phyloP scores from a whole-genome alignment of 2,329 filamentous ascomycete genomes.

The Aspergillus calidoustus region DNA sequence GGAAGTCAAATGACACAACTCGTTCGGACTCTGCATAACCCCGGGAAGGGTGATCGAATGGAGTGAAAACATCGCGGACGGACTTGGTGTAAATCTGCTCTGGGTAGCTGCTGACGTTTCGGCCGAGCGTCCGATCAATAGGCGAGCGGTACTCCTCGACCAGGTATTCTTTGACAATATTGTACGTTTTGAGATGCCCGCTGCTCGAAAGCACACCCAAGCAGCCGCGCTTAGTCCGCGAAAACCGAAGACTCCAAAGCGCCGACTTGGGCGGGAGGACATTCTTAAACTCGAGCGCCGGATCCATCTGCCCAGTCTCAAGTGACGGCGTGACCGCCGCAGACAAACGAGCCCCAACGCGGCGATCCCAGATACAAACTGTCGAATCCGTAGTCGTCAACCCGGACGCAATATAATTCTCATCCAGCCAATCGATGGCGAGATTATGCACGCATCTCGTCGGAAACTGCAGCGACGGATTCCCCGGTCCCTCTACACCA shows the following conservation, averaged over 20 bases:
- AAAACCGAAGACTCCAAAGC: constrained; percentile 68
- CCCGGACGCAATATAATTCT: constrained; percentile 68
- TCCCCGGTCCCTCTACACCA: constrained; percentile 39
- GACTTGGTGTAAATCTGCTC: constrained; percentile 52
- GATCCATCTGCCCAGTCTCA: constrained; percentile 46
- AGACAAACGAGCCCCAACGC: constrained; percentile 49
- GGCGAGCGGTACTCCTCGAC: constrained; percentile 44
- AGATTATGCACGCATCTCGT: constrained; percentile 68
- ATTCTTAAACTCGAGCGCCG: constrained; percentile 63
- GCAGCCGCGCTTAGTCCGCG: constrained; percentile 60
- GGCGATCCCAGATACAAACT: constrained; percentile 67
- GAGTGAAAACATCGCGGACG: constrained; percentile 50
- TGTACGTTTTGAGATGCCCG: constrained; percentile 62
- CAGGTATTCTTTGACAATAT: constrained; percentile 57
- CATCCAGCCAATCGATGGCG: constrained; percentile 66
- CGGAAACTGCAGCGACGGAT: constrained; percentile 53
- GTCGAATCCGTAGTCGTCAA: constrained; percentile 59
- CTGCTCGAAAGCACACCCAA: constrained; percentile 63
- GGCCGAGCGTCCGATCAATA: constrained; percentile 46
- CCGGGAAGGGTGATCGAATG: constrained; percentile 52
- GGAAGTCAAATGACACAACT: constrained; percentile 66
- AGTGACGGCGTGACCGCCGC: constrained; percentile 37
- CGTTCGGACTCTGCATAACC: constrained; percentile 52
- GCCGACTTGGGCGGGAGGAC: constrained; percentile 57
- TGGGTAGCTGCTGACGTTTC: constrained; percentile 44